A percentile compares a stretch with the other conserved stretches of the same genome.
Evolutionary conservation across 2,329 filamentous ascomycete genomes (phyloP).

Genomic region (Periconia sp.): DNA sequence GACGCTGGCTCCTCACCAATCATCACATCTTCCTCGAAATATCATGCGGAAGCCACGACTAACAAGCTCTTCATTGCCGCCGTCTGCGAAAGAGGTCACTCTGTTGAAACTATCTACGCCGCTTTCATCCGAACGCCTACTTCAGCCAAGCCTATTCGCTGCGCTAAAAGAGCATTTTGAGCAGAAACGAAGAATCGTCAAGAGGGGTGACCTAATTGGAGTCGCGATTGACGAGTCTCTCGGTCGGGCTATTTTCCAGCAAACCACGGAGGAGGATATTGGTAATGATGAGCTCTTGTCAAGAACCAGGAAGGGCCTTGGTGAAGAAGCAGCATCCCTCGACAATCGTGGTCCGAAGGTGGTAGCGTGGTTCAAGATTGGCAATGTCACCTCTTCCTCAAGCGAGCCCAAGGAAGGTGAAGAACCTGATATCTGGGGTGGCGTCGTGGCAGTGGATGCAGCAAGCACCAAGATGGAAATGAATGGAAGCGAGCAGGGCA

Average conservation of each 20-base stretch:
- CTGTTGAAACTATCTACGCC: constrained; percentile 89
- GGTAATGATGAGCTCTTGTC: constrained; percentile 60
- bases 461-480: constrained; percentile 88
- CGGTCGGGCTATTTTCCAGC: constrained; percentile 80
- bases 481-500: constrained; percentile 83
- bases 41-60: constrained; percentile 52
- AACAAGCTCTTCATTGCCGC: constrained; percentile 58
- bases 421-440: constrained; percentile 79
- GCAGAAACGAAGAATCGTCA: constrained; percentile 78
- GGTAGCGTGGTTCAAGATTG: constrained; percentile 93
- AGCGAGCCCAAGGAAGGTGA: constrained; percentile 64
- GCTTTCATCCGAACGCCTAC: constrained; percentile 79
- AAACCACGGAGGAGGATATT: constrained; percentile 73
- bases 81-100: constrained; percentile 77
- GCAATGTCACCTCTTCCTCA: constrained; percentile 60
- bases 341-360: constrained; percentile 33
- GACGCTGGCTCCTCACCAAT: constrained; percentile 64
- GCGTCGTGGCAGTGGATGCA: constrained; percentile 84
- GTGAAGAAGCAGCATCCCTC: constrained; percentile 18
- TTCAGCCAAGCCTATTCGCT: constrained; percentile 85
- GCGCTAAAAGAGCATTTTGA: constrained; percentile 91
- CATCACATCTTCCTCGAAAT: constrained; percentile 35
- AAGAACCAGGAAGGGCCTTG: constrained; percentile 47
- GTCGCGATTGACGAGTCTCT: constrained; percentile 87
- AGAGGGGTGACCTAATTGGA: constrained; percentile 85